Conservation (phyloP, 208 protist genomes). For the Porcisia hertigi region DNA sequence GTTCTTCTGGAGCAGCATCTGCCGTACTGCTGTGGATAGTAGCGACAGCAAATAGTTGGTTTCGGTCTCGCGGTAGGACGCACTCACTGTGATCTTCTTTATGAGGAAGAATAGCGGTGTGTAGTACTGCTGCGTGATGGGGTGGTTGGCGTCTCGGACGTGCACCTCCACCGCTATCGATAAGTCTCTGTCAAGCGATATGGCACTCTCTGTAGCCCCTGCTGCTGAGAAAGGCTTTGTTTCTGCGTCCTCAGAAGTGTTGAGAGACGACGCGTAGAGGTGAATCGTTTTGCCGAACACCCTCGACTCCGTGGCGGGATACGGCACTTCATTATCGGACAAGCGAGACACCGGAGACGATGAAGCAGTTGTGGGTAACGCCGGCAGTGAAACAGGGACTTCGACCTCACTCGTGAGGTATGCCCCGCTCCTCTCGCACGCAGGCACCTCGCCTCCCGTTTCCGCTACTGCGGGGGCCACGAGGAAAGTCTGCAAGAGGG, state of each 20-base stretch:
- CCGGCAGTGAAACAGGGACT: background rate
- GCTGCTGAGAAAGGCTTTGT: background rate
- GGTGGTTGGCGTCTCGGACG: constrained; percentile 46
- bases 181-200: constrained; percentile 8
- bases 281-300: constrained; percentile 24
- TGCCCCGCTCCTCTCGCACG: background rate
- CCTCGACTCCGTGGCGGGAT: background rate
- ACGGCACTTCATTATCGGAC: background rate
- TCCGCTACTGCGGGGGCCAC: constrained; percentile 5
- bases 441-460: background rate
- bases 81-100: constrained; percentile 24
- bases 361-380: background rate
- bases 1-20: constrained; percentile 33
- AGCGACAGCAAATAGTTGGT: constrained; percentile 72
- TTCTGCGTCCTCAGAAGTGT: background rate
- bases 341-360: constrained; percentile 23
- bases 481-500: constrained; percentile 47
- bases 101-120: constrained; percentile 79
- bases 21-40: constrained; percentile 66
- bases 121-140: constrained; percentile 58
- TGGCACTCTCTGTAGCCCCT: background rate
- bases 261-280: constrained; percentile 21
- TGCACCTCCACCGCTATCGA: constrained; percentile 66
- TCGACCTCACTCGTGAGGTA: background rate
- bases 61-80: constrained; percentile 52